Conservation (phyloP, 352 stramenopile genomes). For the Pythium vanterpoolii region DNA sequence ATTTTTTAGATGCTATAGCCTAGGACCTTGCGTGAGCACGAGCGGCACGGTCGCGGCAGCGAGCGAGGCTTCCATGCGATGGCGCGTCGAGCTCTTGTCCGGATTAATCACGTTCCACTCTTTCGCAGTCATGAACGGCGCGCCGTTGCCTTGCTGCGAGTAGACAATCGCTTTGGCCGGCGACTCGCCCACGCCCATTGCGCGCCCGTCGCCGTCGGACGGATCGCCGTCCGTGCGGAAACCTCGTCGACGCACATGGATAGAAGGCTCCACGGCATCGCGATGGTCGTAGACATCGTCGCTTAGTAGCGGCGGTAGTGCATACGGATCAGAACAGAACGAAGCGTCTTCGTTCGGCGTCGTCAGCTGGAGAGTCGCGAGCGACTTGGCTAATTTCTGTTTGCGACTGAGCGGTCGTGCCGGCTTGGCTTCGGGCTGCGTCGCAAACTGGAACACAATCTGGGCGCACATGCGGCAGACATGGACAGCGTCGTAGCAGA, state of each 20-base stretch:
- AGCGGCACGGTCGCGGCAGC: not conserved
- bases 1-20: not conserved
- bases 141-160: conserved; percentile 35
- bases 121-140: conserved; percentile 57
- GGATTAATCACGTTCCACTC: conserved; percentile 71
- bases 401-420: conserved; percentile 19
- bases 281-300: conserved; percentile 38
- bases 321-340: conserved; percentile 60
- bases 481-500: conserved; percentile 70
- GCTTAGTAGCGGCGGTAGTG: conserved; percentile 58
- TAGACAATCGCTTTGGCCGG: conserved; percentile 63
- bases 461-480: conserved; percentile 75
- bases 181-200: conserved; percentile 28
- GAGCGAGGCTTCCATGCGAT: conserved; percentile 40
- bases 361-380: conserved; percentile 5
- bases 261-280: not conserved
- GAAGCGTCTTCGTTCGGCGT: not conserved
- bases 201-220: conserved; percentile 16
- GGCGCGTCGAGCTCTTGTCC: conserved; percentile 44
- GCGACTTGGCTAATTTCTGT: conserved; percentile 19
- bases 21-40: not conserved
- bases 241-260: conserved; percentile 8
- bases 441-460: conserved; percentile 57
- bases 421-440: conserved; percentile 17
- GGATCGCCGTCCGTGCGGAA: conserved; percentile 18